A percentile compares a stretch with the other conserved stretches of the same genome.
These are phyloP conservation scores for Globisporangium paddicum DNA, from an alignment of 352 stramenopile species.

Conservation along the genomic window DNA sequence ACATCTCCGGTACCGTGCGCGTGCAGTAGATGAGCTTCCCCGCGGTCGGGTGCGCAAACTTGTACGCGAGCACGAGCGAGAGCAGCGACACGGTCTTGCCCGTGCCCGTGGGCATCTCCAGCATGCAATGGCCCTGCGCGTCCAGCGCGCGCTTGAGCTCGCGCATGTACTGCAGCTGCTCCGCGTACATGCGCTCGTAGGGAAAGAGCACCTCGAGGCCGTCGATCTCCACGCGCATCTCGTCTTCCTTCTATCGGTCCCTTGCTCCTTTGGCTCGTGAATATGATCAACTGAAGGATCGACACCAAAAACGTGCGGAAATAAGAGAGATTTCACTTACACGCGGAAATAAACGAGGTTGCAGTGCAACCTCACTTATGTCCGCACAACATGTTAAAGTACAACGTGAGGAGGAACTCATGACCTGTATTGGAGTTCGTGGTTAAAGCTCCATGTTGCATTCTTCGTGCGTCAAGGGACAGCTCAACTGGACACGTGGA, in stretches of 20 bases:
- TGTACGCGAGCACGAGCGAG: slow-evolving; percentile 94
- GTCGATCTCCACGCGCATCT: slow-evolving; percentile 95
- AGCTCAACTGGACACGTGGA: background rate
- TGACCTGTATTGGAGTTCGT: no score
- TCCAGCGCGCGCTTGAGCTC: slow-evolving; percentile 98
- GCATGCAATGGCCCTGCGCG: slow-evolving; percentile 94
- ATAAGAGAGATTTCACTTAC: no score
- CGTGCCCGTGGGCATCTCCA: slow-evolving; percentile 99
- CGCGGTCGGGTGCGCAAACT: slow-evolving; percentile 91
- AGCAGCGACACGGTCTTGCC: slow-evolving; percentile 98
- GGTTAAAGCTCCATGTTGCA: background rate
- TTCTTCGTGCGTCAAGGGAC: background rate
- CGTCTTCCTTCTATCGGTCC: background rate
- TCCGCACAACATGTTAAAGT: no score
- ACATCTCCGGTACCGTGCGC: slow-evolving; percentile 99
- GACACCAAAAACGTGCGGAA: no score
- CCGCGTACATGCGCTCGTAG: slow-evolving; percentile 96
- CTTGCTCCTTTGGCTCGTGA: background rate
- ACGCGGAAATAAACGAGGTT: no score
- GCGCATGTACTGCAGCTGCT: slow-evolving; percentile 99
- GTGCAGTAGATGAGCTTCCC: slow-evolving; percentile 99
- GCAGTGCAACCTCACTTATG: background rate
- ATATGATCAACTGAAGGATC: background rate
- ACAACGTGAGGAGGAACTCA: no score
- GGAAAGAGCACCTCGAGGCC: slow-evolving; percentile 98